Evolutionary conservation across 2,329 filamentous ascomycete species (phyloP), one percentile per base, ranked within the genome.

Genomic region (Penicillium sp.): DNA sequence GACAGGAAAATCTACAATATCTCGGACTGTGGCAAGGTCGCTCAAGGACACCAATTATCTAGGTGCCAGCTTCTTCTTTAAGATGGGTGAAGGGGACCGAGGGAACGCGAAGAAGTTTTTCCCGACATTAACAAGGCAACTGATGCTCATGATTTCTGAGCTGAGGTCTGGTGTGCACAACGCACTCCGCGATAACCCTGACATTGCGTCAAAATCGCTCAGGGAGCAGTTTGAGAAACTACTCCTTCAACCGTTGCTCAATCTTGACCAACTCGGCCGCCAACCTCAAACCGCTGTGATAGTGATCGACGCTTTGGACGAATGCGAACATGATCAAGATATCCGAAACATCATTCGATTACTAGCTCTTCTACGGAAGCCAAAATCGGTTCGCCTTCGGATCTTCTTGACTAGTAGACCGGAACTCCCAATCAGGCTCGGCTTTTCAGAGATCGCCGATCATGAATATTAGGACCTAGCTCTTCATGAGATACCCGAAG

Each of bases 11-110:
- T 66, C 64, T 0, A 65, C 58, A 6, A 68, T 75, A 48, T 64
- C 73, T 28, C 64, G 69, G n/a, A 75, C 69, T 10, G 52, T 76
- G 16, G 68, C 72, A 30, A 57, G 57, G n/a, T 53, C 14, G 5
- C 50, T 68, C 28, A 53, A 55, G 12, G 52, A 63, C 2, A 55
- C 56, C 8, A 36, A 57, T 7, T 22, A 57, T 17, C 67, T 76
- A 40, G 69, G 67, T 19, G 71, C 73, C 1, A 76, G 67, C 52
- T 80, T 80, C 59, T 79, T 79, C 64, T 81, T 80, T 62, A 77
- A 77, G 50, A 72, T 67, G 56, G 76, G 73, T 1, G 75, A 77
- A 46, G 64, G 61, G 4, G 74, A 78, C 57, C 69, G 73, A 26
- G 69, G 72, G 1, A 69, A 67, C 41, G 68, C 70, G 1, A 42